Percentiles rank a stretch among this genome's conserved stretches.
Conservation (phyloP, 1,284 basidiomycete genomes). For the Moniliella sp. region DNA sequence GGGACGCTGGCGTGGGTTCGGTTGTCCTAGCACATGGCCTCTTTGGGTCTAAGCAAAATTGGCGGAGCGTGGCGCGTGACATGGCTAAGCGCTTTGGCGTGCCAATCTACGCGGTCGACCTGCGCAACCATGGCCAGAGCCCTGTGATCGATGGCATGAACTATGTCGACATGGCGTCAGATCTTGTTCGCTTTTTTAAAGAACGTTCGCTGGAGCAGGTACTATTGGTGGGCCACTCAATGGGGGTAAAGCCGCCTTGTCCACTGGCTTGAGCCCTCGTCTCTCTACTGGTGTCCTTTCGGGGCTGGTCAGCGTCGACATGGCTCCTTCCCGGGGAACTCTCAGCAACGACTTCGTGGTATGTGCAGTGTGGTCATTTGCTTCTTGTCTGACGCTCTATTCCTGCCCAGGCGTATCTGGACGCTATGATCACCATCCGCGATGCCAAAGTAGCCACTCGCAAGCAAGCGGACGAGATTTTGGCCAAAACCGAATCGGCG, state of each 20-base stretch:
- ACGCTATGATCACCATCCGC: slow-evolving; percentile 51
- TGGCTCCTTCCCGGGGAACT: slow-evolving; percentile 47
- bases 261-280: slow-evolving; percentile 46
- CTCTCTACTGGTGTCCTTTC: slow-evolving; percentile 37
- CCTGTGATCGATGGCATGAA: slow-evolving; percentile 50
- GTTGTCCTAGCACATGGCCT: slow-evolving; percentile 39
- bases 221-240: slow-evolving; percentile 59
- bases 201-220: slow-evolving; percentile 38
- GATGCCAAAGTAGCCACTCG: slow-evolving; percentile 40
- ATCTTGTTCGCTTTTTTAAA: slow-evolving; percentile 43
- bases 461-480: slow-evolving; percentile 47
- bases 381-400: background rate
- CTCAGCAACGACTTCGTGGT: slow-evolving; percentile 42
- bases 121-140: slow-evolving; percentile 61
- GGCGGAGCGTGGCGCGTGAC: slow-evolving; percentile 48
- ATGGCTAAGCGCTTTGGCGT: slow-evolving; percentile 43
- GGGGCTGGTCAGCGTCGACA: slow-evolving; percentile 57
- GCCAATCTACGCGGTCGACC: slow-evolving; percentile 55
- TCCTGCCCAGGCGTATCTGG: slow-evolving; percentile 39
- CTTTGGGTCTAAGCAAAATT: slow-evolving; percentile 57
- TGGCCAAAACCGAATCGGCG: slow-evolving; percentile 39
- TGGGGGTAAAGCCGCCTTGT: slow-evolving; percentile 78
- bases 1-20: slow-evolving; percentile 7
- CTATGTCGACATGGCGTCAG: slow-evolving; percentile 49
- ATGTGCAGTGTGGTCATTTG: background rate